Evolutionary conservation across 2,329 filamentous ascomycete species (phyloP).

Genomic region (Tympanopsis confertula): DNA sequence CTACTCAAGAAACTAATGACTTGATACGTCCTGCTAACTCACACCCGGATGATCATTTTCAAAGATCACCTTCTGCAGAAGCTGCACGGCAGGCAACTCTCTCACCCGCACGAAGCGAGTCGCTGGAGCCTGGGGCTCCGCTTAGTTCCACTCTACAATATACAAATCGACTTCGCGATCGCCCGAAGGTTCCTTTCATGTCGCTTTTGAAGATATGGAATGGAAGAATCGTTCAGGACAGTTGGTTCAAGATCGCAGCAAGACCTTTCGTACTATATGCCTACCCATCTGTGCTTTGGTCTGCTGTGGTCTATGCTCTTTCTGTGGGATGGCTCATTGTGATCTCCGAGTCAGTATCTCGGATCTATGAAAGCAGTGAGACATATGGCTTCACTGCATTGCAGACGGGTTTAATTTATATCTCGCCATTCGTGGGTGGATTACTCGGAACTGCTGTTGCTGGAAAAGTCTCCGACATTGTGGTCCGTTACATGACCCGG

Average conservation of each 20-base stretch:
- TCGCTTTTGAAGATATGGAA: conserved; percentile 69
- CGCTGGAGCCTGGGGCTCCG: background rate
- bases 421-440: conserved; percentile 80
- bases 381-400: conserved; percentile 73
- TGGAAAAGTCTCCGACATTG: conserved; percentile 73
- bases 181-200: conserved; percentile 57
- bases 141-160: conserved; percentile 30
- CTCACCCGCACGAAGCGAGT: background rate
- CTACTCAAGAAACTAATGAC: background rate
- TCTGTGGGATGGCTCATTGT: conserved; percentile 94
- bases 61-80: no score
- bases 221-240: conserved; percentile 66
- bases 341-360: conserved; percentile 73
- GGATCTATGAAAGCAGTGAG: conserved; percentile 60
- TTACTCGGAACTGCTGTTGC: conserved; percentile 86
- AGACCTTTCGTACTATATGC: conserved; percentile 77
- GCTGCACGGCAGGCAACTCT: background rate
- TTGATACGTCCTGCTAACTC: no score
- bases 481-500: conserved; percentile 71
- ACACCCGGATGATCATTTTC: background rate
- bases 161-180: conserved; percentile 56
- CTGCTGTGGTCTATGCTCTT: conserved; percentile 69
- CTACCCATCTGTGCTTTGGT: conserved; percentile 87
- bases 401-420: conserved; percentile 74
- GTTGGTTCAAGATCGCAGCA: conserved; percentile 65